Evolutionary conservation across 2,329 filamentous ascomycete genomes (phyloP), one percentile per base, ranked within the genome.

Genomic region (Colletotrichum lentis): DNA sequence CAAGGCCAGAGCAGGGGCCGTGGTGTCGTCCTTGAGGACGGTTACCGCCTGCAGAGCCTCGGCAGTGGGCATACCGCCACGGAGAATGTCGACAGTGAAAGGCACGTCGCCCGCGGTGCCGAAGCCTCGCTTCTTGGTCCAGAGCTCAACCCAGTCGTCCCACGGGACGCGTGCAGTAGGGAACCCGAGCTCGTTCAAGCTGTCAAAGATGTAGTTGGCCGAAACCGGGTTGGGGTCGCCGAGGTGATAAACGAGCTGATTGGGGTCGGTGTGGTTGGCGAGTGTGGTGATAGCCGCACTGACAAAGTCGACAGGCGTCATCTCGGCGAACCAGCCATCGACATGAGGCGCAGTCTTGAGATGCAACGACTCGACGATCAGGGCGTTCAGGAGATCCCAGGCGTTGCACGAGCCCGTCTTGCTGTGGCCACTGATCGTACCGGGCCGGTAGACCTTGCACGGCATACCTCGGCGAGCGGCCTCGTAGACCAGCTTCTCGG

Each of bases 291-390:
- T 92, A 4, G 91, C 88, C 70, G 88, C 88, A 78, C 89, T 91
- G 67, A 94, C 91, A 73, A 92, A 94, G 77, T 95, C 91, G 16
- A 93, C 92, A 0, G 92, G 91, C 0, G 92, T 94, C 91, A 94
- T 94, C 79, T 95, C 92, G 1, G 91, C 86, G 57, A 89, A 87
- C 92, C 92, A 95, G 49, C 88, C 88, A 57, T 90, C 84, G 4
- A 94, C 88, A 61, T 91, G 84, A 0, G 92, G 91, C 1, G 86
- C 86, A 71, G 86, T 86, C 6, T 91, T 91, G 3, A 94, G 83
- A 60, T 91, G 88, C 44, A 94, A 83, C 0, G 91, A 94, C 75
- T 94, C 92, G 1, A 94, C 90, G 31, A 94, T 84, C 64, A 95
- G 77, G 0, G 92, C 91, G 60, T 90, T 92, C 53, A 95, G 81